Base-by-base conservation (phyloP, 495 filamentous ascomycete genomes). In the Chaetomidium leptoderma region DNA sequence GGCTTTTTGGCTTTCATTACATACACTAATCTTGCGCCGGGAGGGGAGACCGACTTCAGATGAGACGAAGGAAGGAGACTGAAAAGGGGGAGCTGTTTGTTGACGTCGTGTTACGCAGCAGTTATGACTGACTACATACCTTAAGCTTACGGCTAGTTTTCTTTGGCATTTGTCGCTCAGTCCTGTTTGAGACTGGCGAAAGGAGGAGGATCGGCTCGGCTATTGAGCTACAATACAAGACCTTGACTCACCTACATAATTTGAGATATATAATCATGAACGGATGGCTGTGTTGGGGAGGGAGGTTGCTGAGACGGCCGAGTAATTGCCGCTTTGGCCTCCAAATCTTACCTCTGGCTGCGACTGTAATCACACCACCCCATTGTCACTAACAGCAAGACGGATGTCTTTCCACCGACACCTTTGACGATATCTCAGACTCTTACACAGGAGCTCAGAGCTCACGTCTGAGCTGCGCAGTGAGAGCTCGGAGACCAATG, bases 21-120 rank as follows among this genome's bases (percentile, higher is more conserved):
- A 53, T 8, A 53, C 36, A 32, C 36, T 53, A 36, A 36, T 55
- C 32, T n/a, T 46, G 14, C 24, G 19, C 27, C 53, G 9, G 19
- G 32, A 17, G 42, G 27, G 26, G 16, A 44, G 16, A 17, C 19
- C n/a, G 4, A 44, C 13, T 23, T 6, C 6, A 10, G 21, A n/a
- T 11, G 21, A 6, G 30, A 33, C 2, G 36, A 32, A 35, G 52
- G 19, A 35, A 40, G 19, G 53, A 46, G 7, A 27, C 19, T 11
- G 30, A 27, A 17, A 44, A 14, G 11, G 39, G 52, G 14, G 30
- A 26, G 32, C 53, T 55, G 30, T 55, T n/a, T 36, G 29, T 35
- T 45, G 27, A 42, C 26, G 27, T 17, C 19, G 46, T 55, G 53
- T 46, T 46, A 36, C 30, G 33, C 53, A 39, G 23, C 53, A 29